Conservation (phyloP, 306 rosid species). For the Albizia julibrissin region DNA sequence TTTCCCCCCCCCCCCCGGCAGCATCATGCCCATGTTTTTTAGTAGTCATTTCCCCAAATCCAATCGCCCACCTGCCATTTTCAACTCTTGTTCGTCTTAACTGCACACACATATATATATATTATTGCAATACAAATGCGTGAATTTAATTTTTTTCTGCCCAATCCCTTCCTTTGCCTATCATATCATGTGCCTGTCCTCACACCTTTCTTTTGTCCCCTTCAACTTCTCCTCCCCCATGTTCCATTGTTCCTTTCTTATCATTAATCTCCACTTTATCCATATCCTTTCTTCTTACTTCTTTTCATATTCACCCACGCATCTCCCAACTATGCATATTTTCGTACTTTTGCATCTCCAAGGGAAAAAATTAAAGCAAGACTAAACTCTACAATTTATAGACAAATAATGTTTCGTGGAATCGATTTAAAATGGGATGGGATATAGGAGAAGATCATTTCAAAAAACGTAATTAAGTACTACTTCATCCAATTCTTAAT, state of each 20-base stretch:
- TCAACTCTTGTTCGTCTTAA: neutral
- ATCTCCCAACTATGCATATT: too few species aligned
- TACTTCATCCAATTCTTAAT: rapidly evolving
- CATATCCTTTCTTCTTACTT: neutral
- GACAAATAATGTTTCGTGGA: neutral
- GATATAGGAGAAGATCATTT: neutral
- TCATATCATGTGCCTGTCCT: neutral
- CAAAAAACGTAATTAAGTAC: too few species aligned
- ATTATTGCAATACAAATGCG: neutral
- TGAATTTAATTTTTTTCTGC: neutral
- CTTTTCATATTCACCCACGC: too few species aligned
- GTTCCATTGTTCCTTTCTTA: neutral
- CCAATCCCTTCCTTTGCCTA: neutral
- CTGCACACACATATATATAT: too few species aligned
- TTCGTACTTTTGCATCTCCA: too few species aligned
- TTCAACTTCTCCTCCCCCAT: neutral
- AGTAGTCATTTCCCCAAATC: neutral
- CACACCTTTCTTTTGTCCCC: neutral
- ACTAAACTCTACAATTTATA: neutral
- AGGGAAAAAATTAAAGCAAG: neutral
- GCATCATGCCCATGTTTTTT: neutral
- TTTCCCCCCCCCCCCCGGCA: neutral
- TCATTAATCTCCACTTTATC: neutral
- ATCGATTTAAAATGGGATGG: neutral
- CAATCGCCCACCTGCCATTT: neutral